Base-by-base conservation (phyloP, 2,329 filamentous ascomycete species). In the Scedosporium aurantiacum region DNA sequence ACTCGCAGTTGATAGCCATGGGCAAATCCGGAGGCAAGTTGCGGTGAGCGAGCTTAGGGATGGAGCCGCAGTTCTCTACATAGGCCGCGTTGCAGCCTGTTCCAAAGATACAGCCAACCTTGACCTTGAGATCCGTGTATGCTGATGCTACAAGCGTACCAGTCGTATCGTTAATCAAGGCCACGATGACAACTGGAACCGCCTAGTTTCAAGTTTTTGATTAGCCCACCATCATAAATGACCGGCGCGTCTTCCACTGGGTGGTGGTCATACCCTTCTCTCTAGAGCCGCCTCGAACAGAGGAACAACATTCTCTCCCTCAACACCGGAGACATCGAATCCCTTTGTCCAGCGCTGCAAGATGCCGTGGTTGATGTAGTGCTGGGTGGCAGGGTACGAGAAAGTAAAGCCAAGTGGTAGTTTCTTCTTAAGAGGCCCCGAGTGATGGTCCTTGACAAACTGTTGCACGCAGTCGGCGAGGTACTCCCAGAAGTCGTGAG, bases 61-160 rank as follows among this genome's bases (percentile, higher is more conserved):
- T 91, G 12, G 88, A 90, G 66, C 91, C 91, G 65, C 85, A 90
- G 70, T 95, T 77, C 76, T 99, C 94, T 89, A 99, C 96, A 78
- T 99, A 99, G 45, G 94, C 94, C 47, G 93, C 94, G 70, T 99
- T 99, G 78, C 94, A 97, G 63, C 94, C 94, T 12, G 94, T 99
- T 68, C 94, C 94, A 70, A 99, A 99, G 71, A 99, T 99, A 75
- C 93, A 97, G 61, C 94, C 94, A 69, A 97, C 94, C 76, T 86
- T 91, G 84, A 97, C 95, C 67, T 87, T 85, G 55, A 87, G 79
- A 72, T 99, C 92, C n/a, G 93, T 97, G 76, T 99, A 99, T 32
- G 91, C 88, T 27, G 93, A 97, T 64, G 94, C 94, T 70, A 99
- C 96, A 69, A 99, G 79, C 37, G 94, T 99, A 69, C 94, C 94